phyloP scores from a whole-genome alignment of 1,284 basidiomycete species.

The Heterobasidion parviporum region DNA sequence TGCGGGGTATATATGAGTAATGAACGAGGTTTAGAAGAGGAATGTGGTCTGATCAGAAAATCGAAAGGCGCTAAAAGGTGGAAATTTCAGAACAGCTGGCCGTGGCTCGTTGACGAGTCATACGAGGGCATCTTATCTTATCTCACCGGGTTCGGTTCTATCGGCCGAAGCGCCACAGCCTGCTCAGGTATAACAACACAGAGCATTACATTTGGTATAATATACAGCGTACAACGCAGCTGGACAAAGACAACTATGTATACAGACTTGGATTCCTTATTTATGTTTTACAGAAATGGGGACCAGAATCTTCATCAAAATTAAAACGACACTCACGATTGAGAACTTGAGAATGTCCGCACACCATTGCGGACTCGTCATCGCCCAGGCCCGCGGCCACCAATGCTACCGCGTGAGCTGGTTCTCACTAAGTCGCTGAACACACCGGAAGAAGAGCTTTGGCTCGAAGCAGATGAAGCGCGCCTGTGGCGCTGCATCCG shows the following conservation, averaged over 20 bases:
- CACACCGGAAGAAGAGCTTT: slow-evolving; percentile 5
- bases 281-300: not conserved
- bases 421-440: slow-evolving; percentile 7
- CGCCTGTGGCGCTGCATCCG: slow-evolving; percentile 67
- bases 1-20: not conserved
- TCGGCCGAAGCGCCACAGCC: not conserved
- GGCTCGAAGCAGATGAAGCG: slow-evolving; percentile 52
- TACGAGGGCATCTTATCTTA: not conserved
- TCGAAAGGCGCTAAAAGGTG: no score
- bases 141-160: not conserved
- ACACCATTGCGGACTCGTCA: not conserved
- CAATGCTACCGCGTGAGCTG: slow-evolving; percentile 7
- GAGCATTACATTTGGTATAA: not conserved
- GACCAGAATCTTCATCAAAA: not conserved
- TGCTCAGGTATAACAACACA: no score
- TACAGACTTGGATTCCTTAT: no score
- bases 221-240: not conserved
- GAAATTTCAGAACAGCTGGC: not conserved
- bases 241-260: not conserved
- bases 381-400: not conserved
- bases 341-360: not conserved
- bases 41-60: no score
- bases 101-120: not conserved
- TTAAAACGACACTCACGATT: not conserved
- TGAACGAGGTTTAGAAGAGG: not conserved